These are phyloP conservation scores for Kingdonia uniflora DNA, from an alignment of 164 flowering plant species.

Conservation along the genomic window DNA sequence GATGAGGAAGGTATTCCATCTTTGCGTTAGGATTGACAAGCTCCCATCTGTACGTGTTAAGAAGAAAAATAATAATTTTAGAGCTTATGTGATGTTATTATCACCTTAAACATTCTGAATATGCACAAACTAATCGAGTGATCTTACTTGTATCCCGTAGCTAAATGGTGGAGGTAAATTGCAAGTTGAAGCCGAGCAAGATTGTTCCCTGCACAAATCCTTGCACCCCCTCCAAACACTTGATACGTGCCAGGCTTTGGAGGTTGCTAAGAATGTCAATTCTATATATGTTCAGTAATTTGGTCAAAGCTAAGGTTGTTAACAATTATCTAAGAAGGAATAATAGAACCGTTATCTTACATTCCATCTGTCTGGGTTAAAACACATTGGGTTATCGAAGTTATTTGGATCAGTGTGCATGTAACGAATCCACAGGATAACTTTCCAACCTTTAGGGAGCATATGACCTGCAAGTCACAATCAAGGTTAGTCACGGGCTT, in stretches of 20 bases:
- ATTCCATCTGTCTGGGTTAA: conserved; percentile 60
- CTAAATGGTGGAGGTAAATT: conserved; percentile 39
- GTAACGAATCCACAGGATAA: conserved; percentile 25
- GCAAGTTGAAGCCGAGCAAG: conserved; percentile 37
- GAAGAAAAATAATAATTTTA: no score
- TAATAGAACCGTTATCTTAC: conserved; percentile 17
- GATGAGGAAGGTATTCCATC: conserved; percentile 28
- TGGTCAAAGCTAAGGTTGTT: neutral
- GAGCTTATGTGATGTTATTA: neutral
- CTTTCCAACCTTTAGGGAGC: conserved; percentile 41
- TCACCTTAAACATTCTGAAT: neutral
- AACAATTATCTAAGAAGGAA: neutral
- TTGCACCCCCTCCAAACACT: conserved; percentile 40
- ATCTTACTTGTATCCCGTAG: conserved; percentile 39
- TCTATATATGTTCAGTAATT: neutral
- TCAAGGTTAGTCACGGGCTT: no score
- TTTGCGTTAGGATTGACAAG: conserved; percentile 26
- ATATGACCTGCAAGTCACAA: conserved; percentile 29
- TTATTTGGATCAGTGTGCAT: conserved; percentile 44
- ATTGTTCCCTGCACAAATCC: conserved; percentile 48
- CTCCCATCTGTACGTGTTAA: conserved; percentile 23
- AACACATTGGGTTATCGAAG: conserved; percentile 40
- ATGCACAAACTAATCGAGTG: neutral
- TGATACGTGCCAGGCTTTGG: conserved; percentile 19
- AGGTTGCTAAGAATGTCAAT: conserved; percentile 17